Percentiles rank a stretch among this genome's conserved stretches.
These are phyloP conservation scores for Psidium guajava DNA, from an alignment of 345 rosid species.

Conservation along the genomic window DNA sequence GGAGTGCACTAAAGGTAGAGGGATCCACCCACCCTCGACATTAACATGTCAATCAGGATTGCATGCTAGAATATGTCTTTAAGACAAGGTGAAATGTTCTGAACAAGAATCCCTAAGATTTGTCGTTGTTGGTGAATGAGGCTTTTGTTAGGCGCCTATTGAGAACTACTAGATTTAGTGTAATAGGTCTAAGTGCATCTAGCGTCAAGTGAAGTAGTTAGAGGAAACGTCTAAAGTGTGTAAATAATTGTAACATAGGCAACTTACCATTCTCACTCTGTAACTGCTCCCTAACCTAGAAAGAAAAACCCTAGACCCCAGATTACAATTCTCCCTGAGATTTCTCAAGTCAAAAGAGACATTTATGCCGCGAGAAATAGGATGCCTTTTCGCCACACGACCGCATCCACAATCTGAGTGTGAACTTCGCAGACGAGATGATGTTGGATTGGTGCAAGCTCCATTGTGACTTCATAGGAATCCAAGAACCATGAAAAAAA, in stretches of 20 bases:
- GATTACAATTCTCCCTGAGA: background rate
- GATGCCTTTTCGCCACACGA: background rate
- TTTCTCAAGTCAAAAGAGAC: background rate
- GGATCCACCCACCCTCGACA: background rate
- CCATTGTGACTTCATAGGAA: background rate
- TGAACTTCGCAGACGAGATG: background rate
- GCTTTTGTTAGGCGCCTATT: background rate
- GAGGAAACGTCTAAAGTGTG: background rate
- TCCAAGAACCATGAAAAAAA: background rate
- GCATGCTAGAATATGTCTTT: background rate
- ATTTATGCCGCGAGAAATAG: background rate
- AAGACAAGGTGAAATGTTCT: background rate
- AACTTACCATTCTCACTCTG: background rate
- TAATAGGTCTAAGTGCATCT: background rate
- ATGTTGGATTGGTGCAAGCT: background rate
- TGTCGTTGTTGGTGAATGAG: background rate
- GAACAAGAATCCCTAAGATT: background rate
- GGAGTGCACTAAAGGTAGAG: background rate
- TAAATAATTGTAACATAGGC: background rate
- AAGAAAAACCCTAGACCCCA: background rate
- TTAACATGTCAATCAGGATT: background rate
- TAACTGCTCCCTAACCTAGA: background rate
- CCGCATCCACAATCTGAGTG: background rate
- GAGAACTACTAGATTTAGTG: background rate
- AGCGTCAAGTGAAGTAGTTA: background rate